Base-by-base conservation (phyloP, 2,329 filamentous ascomycete species). In the Pezizomycotina sp. region DNA sequence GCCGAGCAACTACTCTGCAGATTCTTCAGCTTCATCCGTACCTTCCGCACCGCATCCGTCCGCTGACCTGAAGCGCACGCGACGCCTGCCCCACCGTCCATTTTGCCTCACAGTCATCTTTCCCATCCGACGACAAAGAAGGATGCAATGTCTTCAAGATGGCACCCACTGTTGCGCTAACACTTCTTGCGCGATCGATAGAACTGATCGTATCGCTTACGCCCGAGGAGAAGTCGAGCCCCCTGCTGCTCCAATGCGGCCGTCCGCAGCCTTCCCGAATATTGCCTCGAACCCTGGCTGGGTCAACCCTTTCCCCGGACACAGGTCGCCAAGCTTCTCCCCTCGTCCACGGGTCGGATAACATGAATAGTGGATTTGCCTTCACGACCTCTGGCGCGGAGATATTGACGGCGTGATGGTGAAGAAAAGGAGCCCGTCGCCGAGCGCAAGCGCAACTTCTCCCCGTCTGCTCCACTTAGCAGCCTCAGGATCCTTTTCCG, bases 81-180 rank as follows among this genome's bases (percentile, higher is more conserved):
- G 36, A 19, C 40, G n/a, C 40, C 12, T 43, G 40, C 20, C 40
- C 40, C 22, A 43, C 40, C 10, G 40, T 43, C 21, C 40, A 24
- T 18, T 43, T 43, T 23, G 40, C 40, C 20, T 43, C 40, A n/a
- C 40, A 43, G 31, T 35, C 23, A 27, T 28, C 31, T 9, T 33
- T 38, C 15, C 40, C 40, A 18, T 38, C 40, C 48, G 50, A 23
- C 50, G 47, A 29, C 51, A 45, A 54, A 45, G 45, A 59, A 47
- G 52, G 58, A 40, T 65, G 78, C 56, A 75, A 83, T 54, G 67
- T 92, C 44, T 79, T 78, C 58, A 69, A 69, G 33, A 65, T 93
- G 42, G 62, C 72, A 1, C 72, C 82, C 3, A 64, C 75, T 33
- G 73, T 73, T 2, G 84, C 84, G 4, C 67, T 95, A 52, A 78